Evolutionary conservation across 2,329 filamentous ascomycete genomes (phyloP).

Genomic region (Xylaria sp.): DNA sequence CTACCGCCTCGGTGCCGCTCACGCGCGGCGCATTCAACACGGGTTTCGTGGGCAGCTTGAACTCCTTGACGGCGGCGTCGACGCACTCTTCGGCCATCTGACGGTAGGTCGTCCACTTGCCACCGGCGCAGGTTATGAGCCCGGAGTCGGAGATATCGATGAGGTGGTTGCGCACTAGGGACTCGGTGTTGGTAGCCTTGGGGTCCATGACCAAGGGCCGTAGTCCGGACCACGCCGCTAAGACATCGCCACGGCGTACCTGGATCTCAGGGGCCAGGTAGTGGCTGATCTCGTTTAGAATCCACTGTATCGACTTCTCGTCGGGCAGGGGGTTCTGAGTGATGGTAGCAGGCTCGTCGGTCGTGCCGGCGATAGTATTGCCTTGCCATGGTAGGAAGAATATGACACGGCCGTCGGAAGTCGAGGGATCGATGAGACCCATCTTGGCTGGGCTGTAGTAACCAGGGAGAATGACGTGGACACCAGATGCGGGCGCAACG

Average conservation of each 20-base stretch:
- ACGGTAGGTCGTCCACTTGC: conserved; percentile 93
- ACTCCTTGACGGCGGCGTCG: conserved; percentile 78
- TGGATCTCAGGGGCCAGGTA: conserved; percentile 87
- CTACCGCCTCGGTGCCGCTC: conserved; percentile 73
- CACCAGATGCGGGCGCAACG: conserved; percentile 84
- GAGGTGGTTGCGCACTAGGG: conserved; percentile 86
- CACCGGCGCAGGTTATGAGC: conserved; percentile 84
- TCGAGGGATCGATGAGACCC: conserved; percentile 87
- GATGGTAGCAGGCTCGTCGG: conserved; percentile 80
- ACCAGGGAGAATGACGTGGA: conserved; percentile 86
- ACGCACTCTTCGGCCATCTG: conserved; percentile 94
- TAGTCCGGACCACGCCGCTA: conserved; percentile 90
- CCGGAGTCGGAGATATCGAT: conserved; percentile 83
- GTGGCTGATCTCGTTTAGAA: conserved; percentile 81
- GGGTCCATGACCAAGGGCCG: conserved; percentile 87
- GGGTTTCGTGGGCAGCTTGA: conserved; percentile 68
- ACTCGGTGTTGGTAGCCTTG: conserved; percentile 85
- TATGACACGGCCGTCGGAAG: conserved; percentile 88
- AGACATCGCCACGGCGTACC: conserved; percentile 84
- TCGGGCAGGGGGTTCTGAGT: conserved; percentile 78
- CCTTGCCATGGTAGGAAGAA: conserved; percentile 96
- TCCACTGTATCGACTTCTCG: conserved; percentile 89
- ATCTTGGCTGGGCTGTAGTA: conserved; percentile 88
- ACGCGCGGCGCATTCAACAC: conserved; percentile 71
- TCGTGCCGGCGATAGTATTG: conserved; percentile 90